Evolutionary conservation across 192 early-diverging fungal species (phyloP).

Genomic region (Gonapodya sp.): DNA sequence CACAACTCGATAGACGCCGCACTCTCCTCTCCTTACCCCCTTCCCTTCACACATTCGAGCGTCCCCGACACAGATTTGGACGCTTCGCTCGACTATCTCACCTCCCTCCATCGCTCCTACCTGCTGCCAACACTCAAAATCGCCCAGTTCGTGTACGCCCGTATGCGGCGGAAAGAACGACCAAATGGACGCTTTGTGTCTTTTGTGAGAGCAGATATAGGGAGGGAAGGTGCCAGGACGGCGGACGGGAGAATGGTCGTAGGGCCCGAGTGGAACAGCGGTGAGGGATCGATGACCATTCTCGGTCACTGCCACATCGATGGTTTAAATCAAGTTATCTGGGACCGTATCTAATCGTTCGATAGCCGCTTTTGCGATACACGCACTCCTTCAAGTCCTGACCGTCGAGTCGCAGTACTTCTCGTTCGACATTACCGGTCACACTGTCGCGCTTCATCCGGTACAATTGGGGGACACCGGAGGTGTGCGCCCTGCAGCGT

Average conservation of each 20-base stretch:
- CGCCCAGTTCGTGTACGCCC: background rate
- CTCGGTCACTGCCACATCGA: too few relatives aligned
- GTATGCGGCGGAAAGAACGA: background rate
- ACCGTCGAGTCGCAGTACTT: background rate
- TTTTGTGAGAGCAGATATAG: background rate
- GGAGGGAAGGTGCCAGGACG: background rate
- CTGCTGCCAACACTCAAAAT: background rate
- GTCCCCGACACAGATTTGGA: background rate
- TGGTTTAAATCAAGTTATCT: too few relatives aligned
- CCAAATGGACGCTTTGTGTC: background rate
- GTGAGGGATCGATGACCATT: background rate
- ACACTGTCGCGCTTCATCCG: background rate
- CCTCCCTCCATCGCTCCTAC: background rate
- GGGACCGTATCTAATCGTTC: too few relatives aligned
- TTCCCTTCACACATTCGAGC: background rate
- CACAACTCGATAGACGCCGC: background rate
- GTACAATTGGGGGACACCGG: background rate
- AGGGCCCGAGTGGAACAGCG: slow-evolving; percentile 9
- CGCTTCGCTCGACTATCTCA: background rate
- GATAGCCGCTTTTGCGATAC: background rate
- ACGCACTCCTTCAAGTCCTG: slow-evolving; percentile 7
- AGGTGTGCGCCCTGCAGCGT: slow-evolving; percentile 1
- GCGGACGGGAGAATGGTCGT: background rate
- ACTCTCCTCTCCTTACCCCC: background rate
- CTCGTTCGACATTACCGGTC: background rate